Percentiles rank a stretch among this genome's conserved stretches.
These are phyloP conservation scores for Hymenoscyphus fructigenus DNA, from an alignment of 2,329 filamentous ascomycete genomes.

Conservation along the genomic window DNA sequence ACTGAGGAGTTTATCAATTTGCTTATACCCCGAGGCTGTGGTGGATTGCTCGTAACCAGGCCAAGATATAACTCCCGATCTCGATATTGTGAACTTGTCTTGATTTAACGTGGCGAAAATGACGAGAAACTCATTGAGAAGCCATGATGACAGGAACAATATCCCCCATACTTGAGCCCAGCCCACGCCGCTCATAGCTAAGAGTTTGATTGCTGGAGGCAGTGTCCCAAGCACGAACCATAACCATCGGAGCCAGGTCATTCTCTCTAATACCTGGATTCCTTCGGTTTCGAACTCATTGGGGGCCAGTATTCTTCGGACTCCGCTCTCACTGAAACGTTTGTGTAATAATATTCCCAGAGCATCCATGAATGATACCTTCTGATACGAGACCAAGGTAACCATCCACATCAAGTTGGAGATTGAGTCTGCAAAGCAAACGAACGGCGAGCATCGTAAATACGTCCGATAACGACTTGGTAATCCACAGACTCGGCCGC, in stretches of 20 bases:
- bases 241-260: conserved; percentile 14
- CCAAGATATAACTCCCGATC: not conserved
- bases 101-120: not conserved
- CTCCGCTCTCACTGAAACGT: conserved; percentile 2
- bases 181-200: conserved; percentile 15
- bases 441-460: conserved; percentile 20
- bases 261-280: conserved; percentile 8
- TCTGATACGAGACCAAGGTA: not conserved
- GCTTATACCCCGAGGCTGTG: not conserved
- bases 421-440: conserved; percentile 18
- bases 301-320: not conserved
- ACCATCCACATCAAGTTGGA: conserved; percentile 7
- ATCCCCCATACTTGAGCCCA: conserved; percentile 7
- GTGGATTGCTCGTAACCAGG: not conserved
- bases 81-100: not conserved
- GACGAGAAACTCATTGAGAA: conserved; percentile 6
- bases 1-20: not conserved
- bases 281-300: conserved; percentile 2
- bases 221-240: conserved; percentile 10
- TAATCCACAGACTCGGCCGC: conserved; percentile 14
- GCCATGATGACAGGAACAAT: conserved; percentile 8
- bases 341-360: not conserved
- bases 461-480: conserved; percentile 20
- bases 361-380: not conserved
- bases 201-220: conserved; percentile 13